Percentiles rank a stretch among this genome's conserved stretches.
These are phyloP conservation scores for Kazachstania psychrophila DNA, from an alignment of 805 yeast genomes.

Conservation along the genomic window DNA sequence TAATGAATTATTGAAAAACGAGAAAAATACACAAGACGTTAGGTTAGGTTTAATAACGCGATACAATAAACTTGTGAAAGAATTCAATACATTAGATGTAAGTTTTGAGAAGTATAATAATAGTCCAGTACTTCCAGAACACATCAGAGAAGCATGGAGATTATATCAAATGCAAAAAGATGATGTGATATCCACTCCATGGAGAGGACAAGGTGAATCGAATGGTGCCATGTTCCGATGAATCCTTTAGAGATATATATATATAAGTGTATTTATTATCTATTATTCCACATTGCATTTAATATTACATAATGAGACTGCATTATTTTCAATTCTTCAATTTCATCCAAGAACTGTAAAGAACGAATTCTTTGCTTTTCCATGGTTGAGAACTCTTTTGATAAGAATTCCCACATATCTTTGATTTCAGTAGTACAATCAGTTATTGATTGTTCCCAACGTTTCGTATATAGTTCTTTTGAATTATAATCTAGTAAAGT, in stretches of 20 bases:
- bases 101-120: conserved; percentile 31
- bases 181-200: conserved; percentile 50
- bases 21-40: conserved; percentile 20
- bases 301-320: conserved; percentile 45
- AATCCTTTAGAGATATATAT: conserved; percentile 2
- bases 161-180: conserved; percentile 59
- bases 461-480: conserved; percentile 21
- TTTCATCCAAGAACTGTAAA: conserved; percentile 48
- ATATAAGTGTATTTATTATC: not conserved
- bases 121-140: conserved; percentile 71
- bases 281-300: conserved; percentile 17
- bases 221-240: conserved; percentile 64
- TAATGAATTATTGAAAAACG: conserved; percentile 20
- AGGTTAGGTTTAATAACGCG: conserved; percentile 24
- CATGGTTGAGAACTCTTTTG: conserved; percentile 25
- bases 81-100: conserved; percentile 25
- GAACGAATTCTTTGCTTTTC: conserved; percentile 37
- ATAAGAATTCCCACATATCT: conserved; percentile 31
- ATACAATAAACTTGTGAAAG: conserved; percentile 24
- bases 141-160: conserved; percentile 84
- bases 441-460: conserved; percentile 10
- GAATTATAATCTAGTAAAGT: conserved; percentile 34
- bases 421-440: conserved; percentile 3
- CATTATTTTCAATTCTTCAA: conserved; percentile 46
- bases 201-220: conserved; percentile 65